A percentile compares a stretch with the other conserved stretches of the same genome.
Conservation (phyloP, 2,329 filamentous ascomycete species). For the Fusarium sp. region DNA sequence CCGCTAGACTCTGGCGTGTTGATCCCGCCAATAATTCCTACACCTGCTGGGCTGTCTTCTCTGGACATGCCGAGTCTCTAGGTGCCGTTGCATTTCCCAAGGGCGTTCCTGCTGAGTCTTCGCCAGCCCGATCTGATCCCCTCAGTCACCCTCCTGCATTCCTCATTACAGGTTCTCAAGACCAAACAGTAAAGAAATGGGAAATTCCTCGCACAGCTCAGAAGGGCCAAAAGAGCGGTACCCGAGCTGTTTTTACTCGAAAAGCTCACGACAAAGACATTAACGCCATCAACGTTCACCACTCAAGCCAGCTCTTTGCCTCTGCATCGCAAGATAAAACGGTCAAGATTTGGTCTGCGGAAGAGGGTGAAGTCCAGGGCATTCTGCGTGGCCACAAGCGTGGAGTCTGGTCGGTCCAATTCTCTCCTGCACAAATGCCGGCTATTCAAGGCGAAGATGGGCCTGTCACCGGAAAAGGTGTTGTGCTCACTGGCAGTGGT, state of each 20-base stretch:
- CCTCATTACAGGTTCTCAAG: constrained; percentile 91
- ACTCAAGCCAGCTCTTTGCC: constrained; percentile 82
- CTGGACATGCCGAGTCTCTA: constrained; percentile 92
- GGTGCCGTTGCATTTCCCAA: constrained; percentile 89
- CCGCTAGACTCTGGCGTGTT: constrained; percentile 87
- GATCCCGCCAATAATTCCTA: constrained; percentile 80
- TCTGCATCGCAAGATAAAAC: constrained; percentile 97
- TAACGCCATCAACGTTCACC: constrained; percentile 88
- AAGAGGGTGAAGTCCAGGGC: constrained; percentile 89
- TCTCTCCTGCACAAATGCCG: constrained; percentile 83
- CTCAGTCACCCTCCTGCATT: constrained; percentile 84
- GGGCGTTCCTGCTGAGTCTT: constrained; percentile 72
- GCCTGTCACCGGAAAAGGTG: constrained; percentile 78
- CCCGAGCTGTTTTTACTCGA: constrained; percentile 82
- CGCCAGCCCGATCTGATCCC: constrained; percentile 77
- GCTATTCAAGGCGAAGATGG: constrained; percentile 77
- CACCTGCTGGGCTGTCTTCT: constrained; percentile 82
- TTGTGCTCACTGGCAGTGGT: constrained; percentile 89
- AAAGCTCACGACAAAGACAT: constrained; percentile 99
- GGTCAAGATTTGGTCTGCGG: constrained; percentile 94
- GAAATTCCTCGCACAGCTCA: constrained; percentile 73
- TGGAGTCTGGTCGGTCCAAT: constrained; percentile 95
- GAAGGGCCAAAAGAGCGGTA: constrained; percentile 60
- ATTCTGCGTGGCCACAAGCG: constrained; percentile 92
- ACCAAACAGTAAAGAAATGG: constrained; percentile 96